Evolutionary conservation across 2,329 filamentous ascomycete species (phyloP), one percentile per base, ranked within the genome.

Genomic region (Trichophyton mentagrophytes): DNA sequence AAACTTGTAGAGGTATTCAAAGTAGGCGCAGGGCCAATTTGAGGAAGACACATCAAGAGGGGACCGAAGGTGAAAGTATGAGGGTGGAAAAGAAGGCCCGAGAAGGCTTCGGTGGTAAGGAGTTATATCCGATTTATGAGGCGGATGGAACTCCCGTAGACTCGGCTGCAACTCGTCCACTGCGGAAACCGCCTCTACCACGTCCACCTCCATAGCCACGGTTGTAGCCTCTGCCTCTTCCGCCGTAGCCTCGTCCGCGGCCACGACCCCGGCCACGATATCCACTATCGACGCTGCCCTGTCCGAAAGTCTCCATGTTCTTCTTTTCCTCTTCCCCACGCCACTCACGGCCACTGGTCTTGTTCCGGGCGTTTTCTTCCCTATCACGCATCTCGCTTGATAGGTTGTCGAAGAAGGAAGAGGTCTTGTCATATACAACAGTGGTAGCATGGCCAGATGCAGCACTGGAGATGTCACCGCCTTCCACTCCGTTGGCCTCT

Each of bases 381-480:
- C 93, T 85, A 66, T 99, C 93, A 73, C 88, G 95, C 64, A 89
- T 82, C 72, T 99, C 93, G 66, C 89, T 95, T 0, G 90, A 95
- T 65, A 99, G 96, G 73, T 99, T 96, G 76, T 99, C 93, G 70
- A 99, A 99, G 80, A 99, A 99, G 1, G 90, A 96, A 2, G 78
- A 85, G 3, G 85, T 81, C 75, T 90, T 96, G 78, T 96, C 92
- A 77, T 99, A 99, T 0, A 84, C 81, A n/a, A 36, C 15, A 55
- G 25, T 27, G n/a, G 51, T 25, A 27, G 46, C 46, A 33, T 75
- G 71, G 40, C 78, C 76, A 7, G 67, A 63, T 20, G 72, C 69
- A 5, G 78, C 61, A 61, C 66, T 67, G 3, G 63, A 58, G 42
- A 70, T 70, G 36, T 74, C 70, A 22, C 69, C 63, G 11, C 71